Base-by-base conservation (phyloP, 495 filamentous ascomycete genomes). In the Penicillium alfredii region DNA sequence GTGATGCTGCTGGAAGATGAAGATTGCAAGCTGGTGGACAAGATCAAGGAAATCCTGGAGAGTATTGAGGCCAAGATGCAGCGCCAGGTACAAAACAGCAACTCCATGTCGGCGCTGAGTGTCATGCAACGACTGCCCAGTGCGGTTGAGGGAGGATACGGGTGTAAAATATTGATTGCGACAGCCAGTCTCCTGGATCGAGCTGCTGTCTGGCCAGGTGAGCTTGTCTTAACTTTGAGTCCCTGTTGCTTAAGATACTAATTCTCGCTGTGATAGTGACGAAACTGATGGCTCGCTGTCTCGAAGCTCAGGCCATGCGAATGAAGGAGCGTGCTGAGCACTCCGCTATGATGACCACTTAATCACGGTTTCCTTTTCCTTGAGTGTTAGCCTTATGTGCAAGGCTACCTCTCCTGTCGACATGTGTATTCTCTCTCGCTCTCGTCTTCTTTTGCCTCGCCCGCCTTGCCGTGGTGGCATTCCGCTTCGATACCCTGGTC, bases 1-100 rank as follows among this genome's bases (percentile, higher is more conserved):
- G 80, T 93, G 38, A 83, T 95, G 81, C 76, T 96, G 18, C 74
- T 98, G 9, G 88, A 94, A 53, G 85, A 89, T 7, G 92, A 96
- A 47, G 92, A 98, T 47, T 74, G 82, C 56, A 92, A 92, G 59
- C 71, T 98, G 8, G 64, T 98, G 8, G 66, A 75, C 13, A 96
- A 94, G 61, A 84, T 95, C 35, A 76, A 84, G 41, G 81, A 88
- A 38, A 83, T 96, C 10, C 67, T 96, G 6, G 63, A 71, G 8
- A 87, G 75, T 44, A 81, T 86, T 6, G 86, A 95, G 48, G 64
- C 75, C 38, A 96, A 95, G 61, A 78, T 95, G 71, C 73, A 73
- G 30, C 66, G 67, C 38, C 74, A 80, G 19, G 63, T 58, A 28
- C 58, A 66, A 26, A 60, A 49, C 39, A 59, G 69, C 33, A 66